phyloP scores from a whole-genome alignment of 1,284 basidiomycete genomes.

The Pseudozyma sp. region DNA sequence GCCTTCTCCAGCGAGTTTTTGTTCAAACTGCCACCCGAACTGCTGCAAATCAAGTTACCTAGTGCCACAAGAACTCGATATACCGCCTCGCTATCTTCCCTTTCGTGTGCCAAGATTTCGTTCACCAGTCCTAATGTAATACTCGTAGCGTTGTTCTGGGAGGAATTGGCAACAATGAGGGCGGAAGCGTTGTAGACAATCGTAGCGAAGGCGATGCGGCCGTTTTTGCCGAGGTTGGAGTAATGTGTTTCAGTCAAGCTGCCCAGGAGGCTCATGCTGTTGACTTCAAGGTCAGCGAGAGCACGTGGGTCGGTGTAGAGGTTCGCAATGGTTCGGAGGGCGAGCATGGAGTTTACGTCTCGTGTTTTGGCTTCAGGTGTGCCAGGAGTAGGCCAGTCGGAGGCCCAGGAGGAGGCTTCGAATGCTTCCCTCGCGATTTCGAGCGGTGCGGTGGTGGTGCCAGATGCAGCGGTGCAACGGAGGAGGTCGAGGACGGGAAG shows the following conservation, averaged over 20 bases:
- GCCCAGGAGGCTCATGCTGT: slow-evolving; percentile 69
- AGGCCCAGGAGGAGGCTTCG: slow-evolving; percentile 78
- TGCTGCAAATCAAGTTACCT: slow-evolving; percentile 75
- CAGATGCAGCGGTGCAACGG: slow-evolving; percentile 79
- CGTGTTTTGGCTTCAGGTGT: slow-evolving; percentile 73
- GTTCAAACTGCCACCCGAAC: slow-evolving; percentile 15
- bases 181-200: slow-evolving; percentile 76
- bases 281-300: slow-evolving; percentile 56
- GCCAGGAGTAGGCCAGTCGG: slow-evolving; percentile 71
- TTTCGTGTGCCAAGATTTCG: slow-evolving; percentile 70
- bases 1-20: slow-evolving; percentile 12
- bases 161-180: slow-evolving; percentile 24
- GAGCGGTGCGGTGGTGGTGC: slow-evolving; percentile 72
- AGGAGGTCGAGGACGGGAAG: slow-evolving; percentile 93
- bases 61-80: slow-evolving; percentile 88
- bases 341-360: slow-evolving; percentile 88
- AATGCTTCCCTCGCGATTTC: slow-evolving; percentile 77
- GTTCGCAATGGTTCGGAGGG: slow-evolving; percentile 85
- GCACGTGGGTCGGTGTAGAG: slow-evolving; percentile 72
- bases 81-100: slow-evolving; percentile 80
- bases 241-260: slow-evolving; percentile 52
- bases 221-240: slow-evolving; percentile 75
- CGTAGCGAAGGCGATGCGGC: slow-evolving; percentile 80
- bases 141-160: slow-evolving; percentile 21
- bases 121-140: slow-evolving; percentile 51